Evolutionary conservation across 2,329 filamentous ascomycete genomes (phyloP).

Genomic region (Chaetomium strumarium): DNA sequence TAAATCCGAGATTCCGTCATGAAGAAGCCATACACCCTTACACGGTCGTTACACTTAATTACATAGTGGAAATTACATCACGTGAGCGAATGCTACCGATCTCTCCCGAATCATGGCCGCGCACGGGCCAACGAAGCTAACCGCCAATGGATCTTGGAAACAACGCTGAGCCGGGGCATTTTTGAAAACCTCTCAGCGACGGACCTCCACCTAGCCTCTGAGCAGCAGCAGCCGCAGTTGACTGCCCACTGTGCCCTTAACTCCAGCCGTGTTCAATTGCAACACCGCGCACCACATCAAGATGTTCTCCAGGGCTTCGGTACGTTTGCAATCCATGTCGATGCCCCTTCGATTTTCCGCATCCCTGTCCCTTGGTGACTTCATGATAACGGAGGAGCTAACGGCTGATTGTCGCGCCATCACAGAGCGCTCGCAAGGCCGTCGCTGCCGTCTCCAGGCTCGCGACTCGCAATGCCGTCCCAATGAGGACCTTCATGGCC

Average conservation of each 20-base stretch:
- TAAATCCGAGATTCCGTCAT: too few species aligned
- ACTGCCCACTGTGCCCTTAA: constrained; percentile 25
- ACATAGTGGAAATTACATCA: too few species aligned
- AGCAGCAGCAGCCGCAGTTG: constrained; percentile 19
- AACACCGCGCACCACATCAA: constrained; percentile 41
- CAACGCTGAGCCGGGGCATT: constrained; percentile 27
- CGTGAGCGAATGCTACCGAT: constrained; percentile 22
- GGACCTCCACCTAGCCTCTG: constrained; percentile 25
- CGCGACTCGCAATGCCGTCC: constrained; percentile 41
- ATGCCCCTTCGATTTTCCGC: neutral
- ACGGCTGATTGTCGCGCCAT: constrained; percentile 29
- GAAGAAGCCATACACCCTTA: too few species aligned
- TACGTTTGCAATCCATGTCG: constrained; percentile 34
- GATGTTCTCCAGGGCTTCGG: constrained; percentile 54
- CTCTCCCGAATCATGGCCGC: constrained; percentile 14
- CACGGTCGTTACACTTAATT: too few species aligned
- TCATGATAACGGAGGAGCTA: constrained; percentile 1
- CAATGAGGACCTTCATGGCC: constrained; percentile 53
- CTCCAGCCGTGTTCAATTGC: constrained; percentile 36
- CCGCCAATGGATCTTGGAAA: constrained; percentile 12
- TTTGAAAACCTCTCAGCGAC: constrained; percentile 41
- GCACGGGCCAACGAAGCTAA: constrained; percentile 17
- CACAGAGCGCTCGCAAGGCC: constrained; percentile 45
- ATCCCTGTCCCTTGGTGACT: neutral
- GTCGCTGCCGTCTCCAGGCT: constrained; percentile 45